Conservation (phyloP, 768 basidiomycete genomes). For the Agrocybe chaxingu region DNA sequence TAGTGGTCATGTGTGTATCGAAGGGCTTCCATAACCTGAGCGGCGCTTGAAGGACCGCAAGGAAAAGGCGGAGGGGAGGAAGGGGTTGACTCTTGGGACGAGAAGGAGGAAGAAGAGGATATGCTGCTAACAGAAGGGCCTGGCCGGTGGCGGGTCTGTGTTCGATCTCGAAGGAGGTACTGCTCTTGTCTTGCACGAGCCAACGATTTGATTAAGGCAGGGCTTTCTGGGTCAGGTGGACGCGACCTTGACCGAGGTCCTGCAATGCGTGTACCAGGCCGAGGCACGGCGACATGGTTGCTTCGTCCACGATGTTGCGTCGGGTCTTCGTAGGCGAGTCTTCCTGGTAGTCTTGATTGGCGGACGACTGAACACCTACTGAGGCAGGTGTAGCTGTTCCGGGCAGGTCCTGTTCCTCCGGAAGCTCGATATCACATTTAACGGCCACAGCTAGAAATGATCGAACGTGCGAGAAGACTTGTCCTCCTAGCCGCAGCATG, state of each 20-base stretch:
- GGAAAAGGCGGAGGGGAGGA: conserved; percentile 59
- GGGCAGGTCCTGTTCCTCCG: conserved; percentile 38
- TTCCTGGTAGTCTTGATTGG: conserved; percentile 18
- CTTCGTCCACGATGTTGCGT: conserved; percentile 27
- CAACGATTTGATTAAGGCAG: conserved; percentile 14
- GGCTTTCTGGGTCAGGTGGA: conserved; percentile 10
- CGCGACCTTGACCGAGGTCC: conserved; percentile 22
- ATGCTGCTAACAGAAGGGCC: conserved; percentile 65
- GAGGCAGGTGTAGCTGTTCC: conserved; percentile 25
- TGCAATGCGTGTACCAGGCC: conserved; percentile 19
- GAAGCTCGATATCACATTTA: conserved; percentile 71
- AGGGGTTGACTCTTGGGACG: conserved; percentile 54
- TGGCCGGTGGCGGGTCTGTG: conserved; percentile 37
- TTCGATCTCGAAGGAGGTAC: conserved; percentile 35
- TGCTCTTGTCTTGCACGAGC: conserved; percentile 34
- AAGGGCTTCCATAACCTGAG: conserved; percentile 72
- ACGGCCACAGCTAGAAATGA: conserved; percentile 75
- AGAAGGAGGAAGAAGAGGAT: conserved; percentile 68
- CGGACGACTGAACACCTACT: conserved; percentile 11
- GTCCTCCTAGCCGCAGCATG: conserved; percentile 80
- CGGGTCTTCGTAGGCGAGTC: conserved; percentile 30
- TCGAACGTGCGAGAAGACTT: conserved; percentile 78
- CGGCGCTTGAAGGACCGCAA: conserved; percentile 63
- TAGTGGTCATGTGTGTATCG: conserved; percentile 87
- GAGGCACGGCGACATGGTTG: conserved; percentile 14